Base-by-base conservation (phyloP, 1,284 basidiomycete genomes). In the Irpex sp. region DNA sequence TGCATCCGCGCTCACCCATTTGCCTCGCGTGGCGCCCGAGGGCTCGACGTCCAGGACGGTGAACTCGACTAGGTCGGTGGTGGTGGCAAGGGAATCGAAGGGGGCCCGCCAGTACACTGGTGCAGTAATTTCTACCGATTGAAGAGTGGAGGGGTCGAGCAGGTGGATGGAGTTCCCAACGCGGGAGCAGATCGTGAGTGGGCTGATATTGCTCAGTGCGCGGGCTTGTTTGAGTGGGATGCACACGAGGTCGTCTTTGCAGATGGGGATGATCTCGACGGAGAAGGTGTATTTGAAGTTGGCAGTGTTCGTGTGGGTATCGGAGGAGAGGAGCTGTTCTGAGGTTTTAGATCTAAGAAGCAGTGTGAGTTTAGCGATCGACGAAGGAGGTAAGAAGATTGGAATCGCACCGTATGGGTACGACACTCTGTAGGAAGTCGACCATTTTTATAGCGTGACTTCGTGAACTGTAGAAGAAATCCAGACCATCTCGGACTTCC, bases 281-380 rank as follows among this genome's bases (percentile, higher is more conserved):
- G 95, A 97, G 82, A 96, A 99, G 3, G 95, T 96, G 77, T 94
- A 97, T 78, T 98, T 99, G 84, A 94, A 98, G 78, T 95, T 98
- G 49, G 95, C 92, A 1, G 95, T 97, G 67, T 87, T 88, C 49
- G 90, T 88, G 76, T 99, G 97, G 1, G 93, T 95, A 74, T 99
- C 97, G 53, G 90, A 84, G 15, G 95, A 97, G 59, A 99, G 86
- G 17, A 99, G 83, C 75, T 97, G 95, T 75, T 98, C 96, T 1
- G 95, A 97, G 15, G 91, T 80, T 78, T 97, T 98, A 62, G 90
- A 88, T 70, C 94, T 95, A 33, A 15, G 15, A 8, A 11, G 21
- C 9, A 17, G 4, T 26, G 33, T 35, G 11, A 26, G 53, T 55
- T 26, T 17, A 17, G 2, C 5, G 7, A 8, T 19, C 11, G 9